phyloP scores from a whole-genome alignment of 139 green algal species.

The Tetratostichococcus sp. region DNA sequence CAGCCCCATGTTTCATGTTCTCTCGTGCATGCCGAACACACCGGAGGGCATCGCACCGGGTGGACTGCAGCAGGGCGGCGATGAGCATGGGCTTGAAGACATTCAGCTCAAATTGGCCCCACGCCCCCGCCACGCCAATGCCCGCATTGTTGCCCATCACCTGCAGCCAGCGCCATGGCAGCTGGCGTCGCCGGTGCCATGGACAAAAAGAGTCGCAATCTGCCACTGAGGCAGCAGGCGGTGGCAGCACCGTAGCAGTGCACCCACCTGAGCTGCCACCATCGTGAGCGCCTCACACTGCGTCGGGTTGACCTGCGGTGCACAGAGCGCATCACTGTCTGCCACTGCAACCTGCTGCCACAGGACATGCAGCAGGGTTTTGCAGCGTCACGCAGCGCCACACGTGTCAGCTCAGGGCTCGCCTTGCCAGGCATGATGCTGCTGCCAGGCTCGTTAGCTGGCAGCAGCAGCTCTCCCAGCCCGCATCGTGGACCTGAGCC shows the following conservation, averaged over 20 bases:
- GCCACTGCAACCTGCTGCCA: too few relatives aligned
- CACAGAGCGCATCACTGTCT: constrained; percentile 26
- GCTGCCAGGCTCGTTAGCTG: constrained; percentile 94
- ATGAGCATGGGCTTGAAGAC: constrained; percentile 92
- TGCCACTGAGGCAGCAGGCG: too few relatives aligned
- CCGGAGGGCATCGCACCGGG: neutral
- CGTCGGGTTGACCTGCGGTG: constrained; percentile 86
- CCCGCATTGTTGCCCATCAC: constrained; percentile 92
- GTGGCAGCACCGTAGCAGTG: neutral
- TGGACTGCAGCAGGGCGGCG: constrained; percentile 50
- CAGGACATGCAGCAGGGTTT: too few relatives aligned
- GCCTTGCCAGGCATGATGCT: constrained; percentile 95
- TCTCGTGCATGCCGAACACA: too few relatives aligned
- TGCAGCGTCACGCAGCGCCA: too few relatives aligned
- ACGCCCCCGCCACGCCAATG: constrained; percentile 68
- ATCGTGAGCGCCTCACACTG: constrained; percentile 95
- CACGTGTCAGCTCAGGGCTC: constrained; percentile 35
- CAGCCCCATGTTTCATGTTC: too few relatives aligned
- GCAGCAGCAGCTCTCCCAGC: constrained; percentile 89
- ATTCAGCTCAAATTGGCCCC: constrained; percentile 95
- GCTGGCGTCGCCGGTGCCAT: neutral
- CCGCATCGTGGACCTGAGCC: constrained; percentile 77
- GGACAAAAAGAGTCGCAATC: too few relatives aligned
- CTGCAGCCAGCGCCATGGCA: constrained; percentile 17
- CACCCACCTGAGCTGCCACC: constrained; percentile 78